Percentiles rank a stretch among this genome's conserved stretches.
Evolutionary conservation across 345 rosid genomes (phyloP).

Genomic region (Ceriops decandra): DNA sequence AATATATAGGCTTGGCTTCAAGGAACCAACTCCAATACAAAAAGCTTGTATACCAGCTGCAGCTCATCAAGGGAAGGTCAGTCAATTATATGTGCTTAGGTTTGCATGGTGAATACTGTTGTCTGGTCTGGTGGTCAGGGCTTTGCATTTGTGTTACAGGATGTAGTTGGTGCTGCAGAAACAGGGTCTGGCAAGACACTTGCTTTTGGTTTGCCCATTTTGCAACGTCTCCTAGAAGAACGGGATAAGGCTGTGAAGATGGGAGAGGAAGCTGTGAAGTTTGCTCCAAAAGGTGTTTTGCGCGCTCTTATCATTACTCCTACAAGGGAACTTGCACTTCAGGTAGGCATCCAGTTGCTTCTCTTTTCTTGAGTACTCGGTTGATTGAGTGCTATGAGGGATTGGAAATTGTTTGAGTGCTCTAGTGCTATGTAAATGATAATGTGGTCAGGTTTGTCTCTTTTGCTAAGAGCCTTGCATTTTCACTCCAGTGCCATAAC

Average conservation of each 20-base stretch:
- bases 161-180: conserved; percentile 95
- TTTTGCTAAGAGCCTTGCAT: too few relatives aligned
- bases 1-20: conserved; percentile 67
- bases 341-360: conserved; percentile 44
- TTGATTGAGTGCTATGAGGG: neutral
- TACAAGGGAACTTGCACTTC: conserved; percentile 91
- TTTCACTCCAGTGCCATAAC: too few relatives aligned
- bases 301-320: conserved; percentile 95
- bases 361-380: conserved; percentile 8
- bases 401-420: neutral
- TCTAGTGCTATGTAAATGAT: neutral
- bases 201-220: conserved; percentile 93
- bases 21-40: conserved; percentile 90
- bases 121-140: conserved; percentile 4
- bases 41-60: conserved; percentile 85
- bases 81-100: conserved; percentile 17
- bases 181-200: conserved; percentile 99
- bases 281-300: conserved; percentile 62
- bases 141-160: conserved; percentile 43
- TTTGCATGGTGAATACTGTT: neutral
- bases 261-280: conserved; percentile 58
- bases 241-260: conserved; percentile 58
- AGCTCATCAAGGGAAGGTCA: conserved; percentile 92
- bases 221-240: conserved; percentile 91
- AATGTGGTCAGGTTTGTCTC: too few relatives aligned